A percentile compares a stretch with the other conserved stretches of the same genome.
Conservation (phyloP, 177 flowering plant genomes). For the Vitis hybrid region DNA sequence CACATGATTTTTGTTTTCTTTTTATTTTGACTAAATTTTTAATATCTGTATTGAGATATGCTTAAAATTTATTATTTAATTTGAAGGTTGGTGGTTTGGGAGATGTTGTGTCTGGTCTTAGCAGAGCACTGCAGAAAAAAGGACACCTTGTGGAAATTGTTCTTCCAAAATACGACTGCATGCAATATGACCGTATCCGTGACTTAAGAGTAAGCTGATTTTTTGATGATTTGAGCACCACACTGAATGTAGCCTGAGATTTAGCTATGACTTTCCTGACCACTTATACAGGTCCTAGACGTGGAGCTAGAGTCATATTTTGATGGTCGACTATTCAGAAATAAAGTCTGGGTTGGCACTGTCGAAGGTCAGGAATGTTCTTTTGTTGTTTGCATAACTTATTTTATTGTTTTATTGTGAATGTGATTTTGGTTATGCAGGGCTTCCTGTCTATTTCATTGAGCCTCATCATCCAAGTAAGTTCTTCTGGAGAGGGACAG, state of each 20-base stretch:
- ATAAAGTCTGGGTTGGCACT: constrained; percentile 90
- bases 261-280: constrained; percentile 2
- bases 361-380: constrained; percentile 67
- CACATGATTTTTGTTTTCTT: not conserved
- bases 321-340: constrained; percentile 72
- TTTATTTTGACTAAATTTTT: not conserved
- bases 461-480: constrained; percentile 93
- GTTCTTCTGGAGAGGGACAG: constrained; percentile 87
- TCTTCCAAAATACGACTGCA: constrained; percentile 95
- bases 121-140: constrained; percentile 91
- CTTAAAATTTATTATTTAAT: constrained; percentile 1
- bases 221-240: constrained; percentile 6
- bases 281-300: constrained; percentile 65
- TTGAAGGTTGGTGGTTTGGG: constrained; percentile 96
- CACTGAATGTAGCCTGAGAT: not conserved
- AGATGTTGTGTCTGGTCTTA: constrained; percentile 92
- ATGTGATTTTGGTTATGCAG: constrained; percentile 36
- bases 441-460: constrained; percentile 94
- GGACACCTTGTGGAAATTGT: constrained; percentile 93
- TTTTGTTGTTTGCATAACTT: not conserved
- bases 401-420: constrained; percentile 13
- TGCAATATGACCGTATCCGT: constrained; percentile 63
- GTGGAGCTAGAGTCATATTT: constrained; percentile 74
- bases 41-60: not conserved
- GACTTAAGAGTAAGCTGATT: constrained; percentile 66